Evolutionary conservation across 164 flowering plant species (phyloP), one percentile per base, ranked within the genome.

Genomic region (Tetracentron sinense): DNA sequence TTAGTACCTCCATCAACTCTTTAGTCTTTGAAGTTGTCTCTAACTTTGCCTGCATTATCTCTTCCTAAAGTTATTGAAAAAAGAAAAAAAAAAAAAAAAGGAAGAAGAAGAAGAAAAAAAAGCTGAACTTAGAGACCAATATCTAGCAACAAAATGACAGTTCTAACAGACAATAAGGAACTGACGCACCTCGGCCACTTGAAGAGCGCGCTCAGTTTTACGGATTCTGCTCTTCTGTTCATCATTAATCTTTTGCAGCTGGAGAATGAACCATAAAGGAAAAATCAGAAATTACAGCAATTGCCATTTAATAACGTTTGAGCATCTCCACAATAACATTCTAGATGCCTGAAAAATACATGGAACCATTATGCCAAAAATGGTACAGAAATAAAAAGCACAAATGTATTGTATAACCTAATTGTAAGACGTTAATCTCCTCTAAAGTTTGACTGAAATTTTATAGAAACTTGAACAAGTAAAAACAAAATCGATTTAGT

Each of bases 151-250:
- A 5, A 56, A 23, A 15, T 6, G n/a, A n/a, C 7, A 27, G 21
- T 3, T 46, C 14, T 26, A 10, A 10, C 1, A 51, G 23, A 64
- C 7, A 23, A 42, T 10, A 35, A 54, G 27, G 28, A n/a, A 54
- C 16, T 15, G 25, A 65, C 27, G 35, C 69, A 87, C 98, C 88
- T 94, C 97, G 35, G 97, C 93, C 29, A 79, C 77, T 70, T 75
- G 81, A 70, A 87, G 92, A 66, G 98, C 98, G 21, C 92, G 88
- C 56, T 94, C 93, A 58, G 90, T 82, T 82, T 89, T 91, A 44
- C 79, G 80, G 46, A 89, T 77, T 76, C 72, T 77, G 64, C 49
- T 67, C 74, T 81, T 86, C 70, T 94, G 95, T 42, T 86, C 90
- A 29, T 88, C 89, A 75, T 69, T 83, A 47, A 69, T 74, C 79